phyloP scores from a whole-genome alignment of 179 eudicot genomes.

The Gypsophila paniculata region DNA sequence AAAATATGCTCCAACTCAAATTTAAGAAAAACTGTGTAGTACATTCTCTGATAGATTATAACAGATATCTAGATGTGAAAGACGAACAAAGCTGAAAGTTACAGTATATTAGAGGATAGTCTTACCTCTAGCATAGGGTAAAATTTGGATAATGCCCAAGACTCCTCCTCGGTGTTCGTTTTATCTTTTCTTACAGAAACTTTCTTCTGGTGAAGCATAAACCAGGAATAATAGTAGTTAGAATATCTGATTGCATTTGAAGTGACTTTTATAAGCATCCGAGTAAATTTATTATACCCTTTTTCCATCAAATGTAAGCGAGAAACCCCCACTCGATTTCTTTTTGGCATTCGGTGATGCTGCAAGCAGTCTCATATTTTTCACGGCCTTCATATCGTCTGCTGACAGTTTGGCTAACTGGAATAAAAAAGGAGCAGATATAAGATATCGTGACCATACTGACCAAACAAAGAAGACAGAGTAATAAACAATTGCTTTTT shows the following conservation, averaged over 20 bases:
- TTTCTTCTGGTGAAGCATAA: slow-evolving; percentile 48
- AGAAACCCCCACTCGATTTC: slow-evolving; percentile 62
- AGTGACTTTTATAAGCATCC: not conserved
- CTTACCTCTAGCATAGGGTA: slow-evolving; percentile 89
- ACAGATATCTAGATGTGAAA: too few species aligned
- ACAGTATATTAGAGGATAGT: slow-evolving; percentile 5
- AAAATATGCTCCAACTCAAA: too few species aligned
- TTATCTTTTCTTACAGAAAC: slow-evolving; percentile 79
- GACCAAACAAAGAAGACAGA: not conserved
- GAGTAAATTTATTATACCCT: slow-evolving; percentile 44
- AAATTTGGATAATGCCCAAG: slow-evolving; percentile 85
- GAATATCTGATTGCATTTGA: slow-evolving; percentile 8
- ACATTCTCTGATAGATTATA: too few species aligned
- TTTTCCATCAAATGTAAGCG: slow-evolving; percentile 78
- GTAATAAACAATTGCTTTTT: not conserved
- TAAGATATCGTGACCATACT: not conserved
- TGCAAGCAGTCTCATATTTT: slow-evolving; percentile 74
- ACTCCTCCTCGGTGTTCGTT: slow-evolving; percentile 69
- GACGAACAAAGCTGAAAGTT: too few species aligned
- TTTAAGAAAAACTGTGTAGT: too few species aligned
- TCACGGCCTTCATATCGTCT: slow-evolving; percentile 71
- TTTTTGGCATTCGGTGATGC: slow-evolving; percentile 52
- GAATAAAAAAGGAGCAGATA: not conserved
- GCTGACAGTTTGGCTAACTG: slow-evolving; percentile 79
- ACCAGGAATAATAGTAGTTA: slow-evolving; percentile 17